A percentile compares a stretch with the other conserved stretches of the same genome.
These are phyloP conservation scores for Phaffia rhodozyma DNA, from an alignment of 1,284 basidiomycete genomes.

Conservation along the genomic window DNA sequence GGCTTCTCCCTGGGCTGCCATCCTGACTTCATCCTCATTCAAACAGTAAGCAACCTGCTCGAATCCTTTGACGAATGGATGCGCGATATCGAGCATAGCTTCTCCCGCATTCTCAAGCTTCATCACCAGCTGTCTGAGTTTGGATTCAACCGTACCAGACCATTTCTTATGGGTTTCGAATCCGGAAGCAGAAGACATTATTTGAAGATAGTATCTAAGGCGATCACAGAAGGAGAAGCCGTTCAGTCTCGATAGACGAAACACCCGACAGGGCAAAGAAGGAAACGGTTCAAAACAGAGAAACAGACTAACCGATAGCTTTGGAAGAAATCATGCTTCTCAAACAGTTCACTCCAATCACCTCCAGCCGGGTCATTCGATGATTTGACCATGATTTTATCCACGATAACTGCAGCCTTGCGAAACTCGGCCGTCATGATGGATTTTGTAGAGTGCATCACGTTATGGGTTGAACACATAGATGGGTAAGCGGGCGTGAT, in stretches of 20 bases:
- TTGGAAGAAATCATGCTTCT: constrained; percentile 92
- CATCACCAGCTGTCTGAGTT: constrained; percentile 89
- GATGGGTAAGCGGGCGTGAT: constrained; percentile 98
- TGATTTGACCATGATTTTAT: constrained; percentile 70
- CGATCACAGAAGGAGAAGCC: background rate
- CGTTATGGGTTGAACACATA: constrained; percentile 99
- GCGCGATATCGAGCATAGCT: constrained; percentile 78
- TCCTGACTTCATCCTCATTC: constrained; percentile 71
- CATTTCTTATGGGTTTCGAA: constrained; percentile 87
- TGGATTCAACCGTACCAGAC: constrained; percentile 97
- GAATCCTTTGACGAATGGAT: constrained; percentile 91
- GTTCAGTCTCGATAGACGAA: background rate
- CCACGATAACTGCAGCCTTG: constrained; percentile 78
- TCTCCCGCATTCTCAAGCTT: constrained; percentile 75
- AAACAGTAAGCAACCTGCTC: constrained; percentile 75
- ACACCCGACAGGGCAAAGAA: background rate
- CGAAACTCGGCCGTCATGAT: constrained; percentile 93
- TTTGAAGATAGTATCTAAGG: constrained; percentile 70
- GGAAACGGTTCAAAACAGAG: background rate
- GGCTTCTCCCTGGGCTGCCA: constrained; percentile 80
- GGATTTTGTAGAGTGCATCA: constrained; percentile 87
- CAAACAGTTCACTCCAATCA: constrained; percentile 85
- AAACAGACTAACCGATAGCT: constrained; percentile 63
- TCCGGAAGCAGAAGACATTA: constrained; percentile 78
- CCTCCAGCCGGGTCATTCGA: constrained; percentile 39